Percentiles rank a stretch among this genome's conserved stretches.
phyloP scores from a whole-genome alignment of 2,329 filamentous ascomycete species.

The Trematosphaeria pertusa region DNA sequence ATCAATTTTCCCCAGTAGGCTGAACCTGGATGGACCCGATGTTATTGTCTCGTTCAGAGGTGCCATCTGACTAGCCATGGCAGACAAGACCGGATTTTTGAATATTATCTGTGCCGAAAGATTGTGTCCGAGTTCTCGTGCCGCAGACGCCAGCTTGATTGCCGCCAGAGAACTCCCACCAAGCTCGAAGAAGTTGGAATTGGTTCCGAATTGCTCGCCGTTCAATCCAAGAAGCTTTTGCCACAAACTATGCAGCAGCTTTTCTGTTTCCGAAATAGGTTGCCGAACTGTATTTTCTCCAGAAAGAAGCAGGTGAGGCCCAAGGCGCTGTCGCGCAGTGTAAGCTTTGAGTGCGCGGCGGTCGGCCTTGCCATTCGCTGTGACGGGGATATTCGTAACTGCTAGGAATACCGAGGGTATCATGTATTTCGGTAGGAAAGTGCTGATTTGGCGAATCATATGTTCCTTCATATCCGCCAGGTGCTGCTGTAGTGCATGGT shows the following conservation, averaged over 20 bases:
- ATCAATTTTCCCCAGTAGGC: too few species aligned
- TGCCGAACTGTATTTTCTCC: too few species aligned
- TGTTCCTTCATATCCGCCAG: neutral
- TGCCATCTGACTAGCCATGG: slow-evolving; percentile 4
- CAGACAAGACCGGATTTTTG: slow-evolving; percentile 5
- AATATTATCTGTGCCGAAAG: slow-evolving; percentile 10
- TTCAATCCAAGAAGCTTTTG: slow-evolving; percentile 2
- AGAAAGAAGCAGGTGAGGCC: too few species aligned
- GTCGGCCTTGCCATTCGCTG: slow-evolving; percentile 4
- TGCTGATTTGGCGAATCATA: too few species aligned
- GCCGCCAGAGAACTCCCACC: slow-evolving; percentile 6
- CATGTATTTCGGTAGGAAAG: slow-evolving; percentile 7
- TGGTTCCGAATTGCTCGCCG: slow-evolving; percentile 1
- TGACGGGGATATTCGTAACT: slow-evolving; percentile 4
- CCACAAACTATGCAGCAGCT: neutral
- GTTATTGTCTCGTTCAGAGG: too few species aligned
- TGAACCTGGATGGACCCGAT: too few species aligned
- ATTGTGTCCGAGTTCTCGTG: slow-evolving; percentile 4
- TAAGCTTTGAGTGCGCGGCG: slow-evolving; percentile 1
- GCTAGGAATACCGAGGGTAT: slow-evolving; percentile 7
- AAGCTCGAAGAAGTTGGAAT: slow-evolving; percentile 9
- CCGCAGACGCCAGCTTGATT: slow-evolving; percentile 2
- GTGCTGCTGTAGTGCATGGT: neutral
- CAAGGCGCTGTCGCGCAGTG: neutral
- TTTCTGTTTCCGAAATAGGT: slow-evolving; percentile 4